Evolutionary conservation across 148 eudicot species (phyloP).

Genomic region (Tetragonia tetragonoides): DNA sequence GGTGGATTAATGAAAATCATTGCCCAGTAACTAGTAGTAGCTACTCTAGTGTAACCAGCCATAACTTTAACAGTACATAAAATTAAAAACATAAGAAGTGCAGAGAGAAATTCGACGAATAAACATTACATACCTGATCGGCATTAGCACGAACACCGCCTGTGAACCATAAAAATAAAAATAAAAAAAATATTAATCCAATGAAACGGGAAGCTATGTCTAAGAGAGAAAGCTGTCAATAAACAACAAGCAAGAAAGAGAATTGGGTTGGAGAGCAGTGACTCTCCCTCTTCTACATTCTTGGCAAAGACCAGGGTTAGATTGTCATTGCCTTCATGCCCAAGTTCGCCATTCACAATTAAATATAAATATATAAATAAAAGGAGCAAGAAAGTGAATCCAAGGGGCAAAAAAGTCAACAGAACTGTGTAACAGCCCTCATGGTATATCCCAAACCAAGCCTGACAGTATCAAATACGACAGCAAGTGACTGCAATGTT

Average conservation of each 20-base stretch:
- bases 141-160: slow-evolving; percentile 37
- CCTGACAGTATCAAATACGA: neutral
- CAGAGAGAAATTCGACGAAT: neutral
- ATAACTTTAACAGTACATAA: no score
- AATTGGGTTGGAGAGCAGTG: neutral
- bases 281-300: no score
- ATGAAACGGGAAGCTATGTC: neutral
- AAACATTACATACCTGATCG: slow-evolving; percentile 40
- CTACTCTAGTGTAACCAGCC: neutral
- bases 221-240: neutral
- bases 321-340: no score
- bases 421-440: neutral
- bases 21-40: no score
- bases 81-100: neutral
- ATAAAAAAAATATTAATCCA: neutral
- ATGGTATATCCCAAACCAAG: neutral
- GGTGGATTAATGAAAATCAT: no score
- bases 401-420: neutral
- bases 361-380: no score
- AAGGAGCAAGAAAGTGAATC: no score
- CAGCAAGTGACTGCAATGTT: no score
- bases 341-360: no score
- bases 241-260: neutral
- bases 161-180: slow-evolving; percentile 16
- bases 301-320: no score